These are phyloP conservation scores for Leishmania braziliensis DNA, from an alignment of 208 protist species.

Conservation along the genomic window DNA sequence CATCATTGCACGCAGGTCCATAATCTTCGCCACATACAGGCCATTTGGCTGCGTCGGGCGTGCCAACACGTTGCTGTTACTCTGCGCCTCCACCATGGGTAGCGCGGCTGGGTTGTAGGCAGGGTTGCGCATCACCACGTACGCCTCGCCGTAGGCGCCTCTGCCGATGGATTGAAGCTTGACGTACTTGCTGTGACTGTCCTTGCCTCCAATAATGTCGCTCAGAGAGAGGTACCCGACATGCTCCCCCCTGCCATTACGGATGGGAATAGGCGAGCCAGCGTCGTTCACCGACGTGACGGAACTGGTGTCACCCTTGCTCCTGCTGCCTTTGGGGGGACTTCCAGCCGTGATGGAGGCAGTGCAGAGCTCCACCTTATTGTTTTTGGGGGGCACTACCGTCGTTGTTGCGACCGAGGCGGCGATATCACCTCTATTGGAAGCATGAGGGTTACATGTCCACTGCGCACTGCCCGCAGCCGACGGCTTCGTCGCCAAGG, in stretches of 20 bases:
- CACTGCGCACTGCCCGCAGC: neutral
- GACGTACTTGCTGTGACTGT: constrained; percentile 52
- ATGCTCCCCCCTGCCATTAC: neutral
- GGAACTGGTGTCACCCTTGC: neutral
- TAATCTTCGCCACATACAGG: constrained; percentile 85
- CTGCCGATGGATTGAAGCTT: constrained; percentile 81
- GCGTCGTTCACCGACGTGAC: constrained; percentile 7
- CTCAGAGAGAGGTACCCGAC: constrained; percentile 34
- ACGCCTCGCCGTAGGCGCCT: constrained; percentile 91
- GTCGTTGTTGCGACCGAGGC: neutral
- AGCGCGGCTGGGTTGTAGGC: constrained; percentile 36
- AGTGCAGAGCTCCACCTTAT: neutral
- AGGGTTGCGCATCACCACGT: constrained; percentile 73
- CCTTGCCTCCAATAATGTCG: constrained; percentile 34
- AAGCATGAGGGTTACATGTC: neutral
- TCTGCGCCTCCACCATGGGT: constrained; percentile 35
- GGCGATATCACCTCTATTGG: neutral
- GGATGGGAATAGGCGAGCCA: constrained; percentile 24
- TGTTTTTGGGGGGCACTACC: neutral
- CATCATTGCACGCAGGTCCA: constrained; percentile 76
- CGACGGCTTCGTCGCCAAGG: neutral
- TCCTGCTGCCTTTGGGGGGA: neutral
- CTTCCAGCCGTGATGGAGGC: neutral
- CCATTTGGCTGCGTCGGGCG: constrained; percentile 37
- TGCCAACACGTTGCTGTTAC: constrained; percentile 30